Base-by-base conservation (phyloP, 129 eudicot species). In the Artemisia annua region DNA sequence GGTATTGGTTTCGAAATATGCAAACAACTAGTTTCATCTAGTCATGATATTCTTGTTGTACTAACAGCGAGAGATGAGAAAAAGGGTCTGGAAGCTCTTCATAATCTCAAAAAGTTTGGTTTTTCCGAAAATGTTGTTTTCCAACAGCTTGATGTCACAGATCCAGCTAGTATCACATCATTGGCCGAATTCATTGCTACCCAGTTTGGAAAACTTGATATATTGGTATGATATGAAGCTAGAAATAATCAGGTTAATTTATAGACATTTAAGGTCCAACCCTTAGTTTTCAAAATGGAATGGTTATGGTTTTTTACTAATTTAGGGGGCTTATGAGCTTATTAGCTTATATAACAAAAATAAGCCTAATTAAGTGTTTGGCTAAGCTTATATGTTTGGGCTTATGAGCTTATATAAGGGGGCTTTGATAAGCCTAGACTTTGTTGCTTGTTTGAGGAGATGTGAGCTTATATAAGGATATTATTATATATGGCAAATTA, bases 21-120 rank as follows among this genome's bases (percentile, higher is more conserved):
- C 15, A 72, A 61, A 26, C 77, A 60, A 16, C 19, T 72, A n/a
- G 67, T 66, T 71, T 71, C 76, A 7, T 20, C 57, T 7, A 44
- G 24, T 20, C 48, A 71, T 58, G 67, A 58, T 58, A 13, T 70
- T 70, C 26, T 71, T 58, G 67, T 71, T 10, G 46, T 71, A 57
- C 11, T 71, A 71, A 71, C 67, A 44, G 76, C 67, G 11, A 58
- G 76, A 72, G 76, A 72, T 72, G 76, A 72, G 60, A 56, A 58
- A 22, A 72, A 72, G 48, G 76, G 76, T 72, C 59, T 58, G 17
- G 57, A 72, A 50, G 76, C 76, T 44, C 58, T 59, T 59, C 59
- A 59, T 67, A 48, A 44, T 0, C 76, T 72, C 58, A 22, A 72
- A 72, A 58, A 15, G 7, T 48, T 15, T 39, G 46, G 46, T 39